Evolutionary conservation across 106 monocot species (phyloP), one percentile per base, ranked within the genome.

Genomic region (Acorus calamus): DNA sequence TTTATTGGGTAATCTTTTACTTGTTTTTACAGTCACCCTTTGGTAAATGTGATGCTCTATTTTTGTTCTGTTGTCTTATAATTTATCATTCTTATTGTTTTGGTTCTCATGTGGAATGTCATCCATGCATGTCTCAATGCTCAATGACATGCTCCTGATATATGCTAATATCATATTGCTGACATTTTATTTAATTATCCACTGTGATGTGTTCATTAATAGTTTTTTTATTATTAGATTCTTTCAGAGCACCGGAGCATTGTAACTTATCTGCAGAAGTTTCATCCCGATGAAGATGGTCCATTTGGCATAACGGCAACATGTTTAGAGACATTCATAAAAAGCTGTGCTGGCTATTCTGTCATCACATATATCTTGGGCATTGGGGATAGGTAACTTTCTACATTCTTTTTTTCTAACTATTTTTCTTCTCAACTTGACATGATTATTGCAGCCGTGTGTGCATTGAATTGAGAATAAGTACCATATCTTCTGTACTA

Each of bases 311-410:
- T 96, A 72, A 96, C 91, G 49, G 84, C 91, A 44, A 78, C 85
- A 47, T 96, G 91, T 69, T 74, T 96, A 11, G 96, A 96, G 73
- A 96, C 96, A 64, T 96, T 96, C 64, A 91, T 96, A 61, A 96
- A 96, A 69, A 96, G 96, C 63, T 96, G 96, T 77, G 96, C 96
- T 66, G 96, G 96, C 14, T 96, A 96, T 63, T 96, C 96, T 81
- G 96, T 96, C 66, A 96, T 96, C 69, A 91, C 96, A 47, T 96
- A 96, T 61, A 96, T 96, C 45, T 71, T 96, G 69, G 96, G 96
- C 2, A 89, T 98, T 62, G 96, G 96, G 44, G 96, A 98, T 72
- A 91, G 96, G 96, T 28, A 1, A 28, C 28, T 28, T 28, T 28
- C 28, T 28, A 28, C 28, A 28, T 28, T 28, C 28, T 28, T 0